These are phyloP conservation scores for Fomitopsis pinicola DNA, from an alignment of 1,284 basidiomycete species.

Conservation along the genomic window DNA sequence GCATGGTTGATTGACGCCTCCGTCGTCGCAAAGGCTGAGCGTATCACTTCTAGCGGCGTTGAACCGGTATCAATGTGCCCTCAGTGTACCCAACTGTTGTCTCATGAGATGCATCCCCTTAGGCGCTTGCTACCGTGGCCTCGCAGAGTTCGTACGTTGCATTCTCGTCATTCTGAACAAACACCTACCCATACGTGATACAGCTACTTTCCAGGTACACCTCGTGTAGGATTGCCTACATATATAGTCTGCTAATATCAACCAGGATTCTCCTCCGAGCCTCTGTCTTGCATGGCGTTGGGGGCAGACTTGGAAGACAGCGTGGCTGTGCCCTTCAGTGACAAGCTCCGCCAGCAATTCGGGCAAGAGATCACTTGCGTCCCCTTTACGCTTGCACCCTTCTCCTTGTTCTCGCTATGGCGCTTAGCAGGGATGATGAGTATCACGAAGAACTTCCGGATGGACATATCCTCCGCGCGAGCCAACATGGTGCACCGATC, in stretches of 20 bases:
- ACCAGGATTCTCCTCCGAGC: constrained; percentile 21
- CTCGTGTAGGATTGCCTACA: neutral
- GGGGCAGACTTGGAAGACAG: constrained; percentile 11
- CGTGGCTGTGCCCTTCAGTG: constrained; percentile 28
- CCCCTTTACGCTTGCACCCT: constrained; percentile 17
- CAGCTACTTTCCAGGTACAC: constrained; percentile 24
- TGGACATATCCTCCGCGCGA: constrained; percentile 30
- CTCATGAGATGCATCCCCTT: neutral
- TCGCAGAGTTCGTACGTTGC: constrained; percentile 14
- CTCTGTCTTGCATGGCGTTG: constrained; percentile 29
- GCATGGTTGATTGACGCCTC: constrained; percentile 58
- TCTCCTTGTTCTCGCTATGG: constrained; percentile 10
- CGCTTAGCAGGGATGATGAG: constrained; percentile 4
- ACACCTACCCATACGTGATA: neutral
- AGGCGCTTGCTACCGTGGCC: neutral
- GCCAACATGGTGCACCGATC: constrained; percentile 25
- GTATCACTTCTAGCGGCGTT: neutral
- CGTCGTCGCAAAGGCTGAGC: constrained; percentile 30
- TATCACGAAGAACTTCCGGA: constrained; percentile 18
- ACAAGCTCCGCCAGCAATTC: constrained; percentile 28
- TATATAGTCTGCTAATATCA: neutral
- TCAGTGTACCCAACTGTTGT: neutral
- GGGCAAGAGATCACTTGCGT: constrained; percentile 29
- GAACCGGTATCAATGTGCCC: neutral
- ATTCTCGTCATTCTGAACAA: neutral